Conservation (phyloP, 2,329 filamentous ascomycete genomes). For the Fusarium xyrophilum region DNA sequence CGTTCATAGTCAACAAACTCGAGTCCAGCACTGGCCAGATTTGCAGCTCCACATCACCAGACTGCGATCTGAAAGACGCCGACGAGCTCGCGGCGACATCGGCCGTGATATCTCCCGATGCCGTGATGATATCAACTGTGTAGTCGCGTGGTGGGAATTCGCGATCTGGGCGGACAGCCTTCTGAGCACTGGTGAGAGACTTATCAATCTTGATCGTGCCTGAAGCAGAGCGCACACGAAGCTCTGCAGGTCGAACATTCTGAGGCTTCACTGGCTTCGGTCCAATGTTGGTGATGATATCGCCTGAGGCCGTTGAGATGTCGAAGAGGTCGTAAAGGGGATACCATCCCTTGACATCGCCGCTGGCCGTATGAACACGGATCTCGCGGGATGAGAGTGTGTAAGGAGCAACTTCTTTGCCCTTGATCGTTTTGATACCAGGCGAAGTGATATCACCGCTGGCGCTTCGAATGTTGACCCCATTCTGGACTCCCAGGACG, state of each 20-base stretch:
- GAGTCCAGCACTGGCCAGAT: slow-evolving; percentile 54
- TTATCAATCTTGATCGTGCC: slow-evolving; percentile 53
- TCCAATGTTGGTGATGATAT: slow-evolving; percentile 50
- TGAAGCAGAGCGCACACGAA: slow-evolving; percentile 53
- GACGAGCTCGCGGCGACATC: slow-evolving; percentile 50
- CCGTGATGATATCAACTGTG: slow-evolving; percentile 52
- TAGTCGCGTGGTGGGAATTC: slow-evolving; percentile 57
- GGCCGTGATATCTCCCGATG: slow-evolving; percentile 53
- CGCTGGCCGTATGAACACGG: slow-evolving; percentile 52
- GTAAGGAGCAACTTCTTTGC: slow-evolving; percentile 45
- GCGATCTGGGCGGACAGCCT: slow-evolving; percentile 26
- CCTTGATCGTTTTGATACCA: slow-evolving; percentile 37
- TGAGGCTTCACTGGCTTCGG: slow-evolving; percentile 50
- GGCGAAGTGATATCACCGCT: slow-evolving; percentile 51
- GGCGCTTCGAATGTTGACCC: slow-evolving; percentile 46
- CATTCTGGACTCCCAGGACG: slow-evolving; percentile 43
- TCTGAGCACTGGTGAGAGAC: slow-evolving; percentile 44
- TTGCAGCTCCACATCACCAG: slow-evolving; percentile 51
- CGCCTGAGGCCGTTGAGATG: slow-evolving; percentile 54
- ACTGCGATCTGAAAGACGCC: slow-evolving; percentile 49
- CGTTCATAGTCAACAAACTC: slow-evolving; percentile 5
- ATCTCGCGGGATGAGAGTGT: slow-evolving; percentile 53
- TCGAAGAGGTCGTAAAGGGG: slow-evolving; percentile 58
- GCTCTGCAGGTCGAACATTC: slow-evolving; percentile 48
- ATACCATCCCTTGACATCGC: slow-evolving; percentile 56